Percentiles rank a stretch among this genome's conserved stretches.
phyloP scores from a whole-genome alignment of 306 rosid genomes.

The Cicer bijugum region DNA sequence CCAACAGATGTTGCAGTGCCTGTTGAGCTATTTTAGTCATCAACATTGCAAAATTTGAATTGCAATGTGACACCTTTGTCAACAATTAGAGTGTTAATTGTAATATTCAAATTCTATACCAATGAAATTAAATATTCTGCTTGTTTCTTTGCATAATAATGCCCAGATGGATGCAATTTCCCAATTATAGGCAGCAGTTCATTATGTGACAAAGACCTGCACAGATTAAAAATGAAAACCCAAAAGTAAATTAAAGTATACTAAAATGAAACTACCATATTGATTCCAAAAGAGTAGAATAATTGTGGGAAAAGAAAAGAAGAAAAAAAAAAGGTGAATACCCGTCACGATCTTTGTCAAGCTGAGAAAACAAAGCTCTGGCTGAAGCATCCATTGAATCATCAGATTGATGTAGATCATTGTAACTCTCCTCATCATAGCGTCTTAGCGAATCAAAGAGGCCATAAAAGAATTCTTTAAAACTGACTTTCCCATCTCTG shows the following conservation, averaged over 20 bases:
- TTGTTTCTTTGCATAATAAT: conserved; percentile 85
- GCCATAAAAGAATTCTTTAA: conserved; percentile 86
- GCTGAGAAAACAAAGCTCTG: conserved; percentile 68
- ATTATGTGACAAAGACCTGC: conserved; percentile 70
- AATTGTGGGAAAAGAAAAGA: conserved; percentile 16
- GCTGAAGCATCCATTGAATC: conserved; percentile 74
- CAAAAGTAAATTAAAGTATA: conserved; percentile 32
- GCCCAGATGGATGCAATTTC: conserved; percentile 91
- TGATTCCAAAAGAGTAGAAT: conserved; percentile 16
- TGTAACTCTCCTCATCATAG: conserved; percentile 75
- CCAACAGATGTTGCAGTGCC: conserved; percentile 5
- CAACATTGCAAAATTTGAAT: too few species aligned
- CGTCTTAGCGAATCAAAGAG: conserved; percentile 91
- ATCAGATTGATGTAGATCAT: conserved; percentile 56
- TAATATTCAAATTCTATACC: conserved; percentile 51
- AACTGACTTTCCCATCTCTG: conserved; percentile 83
- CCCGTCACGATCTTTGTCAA: conserved; percentile 90
- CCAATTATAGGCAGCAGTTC: conserved; percentile 78
- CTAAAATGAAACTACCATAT: conserved; percentile 36
- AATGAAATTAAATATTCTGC: conserved; percentile 86
- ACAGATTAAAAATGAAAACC: conserved; percentile 35
- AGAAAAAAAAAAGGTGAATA: conserved; percentile 45
- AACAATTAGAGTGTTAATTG: conserved; percentile 2
- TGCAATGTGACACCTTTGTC: background rate
- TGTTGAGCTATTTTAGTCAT: background rate